phyloP scores from a whole-genome alignment of 495 filamentous ascomycete genomes.

The Aspergillus olivimuriae region DNA sequence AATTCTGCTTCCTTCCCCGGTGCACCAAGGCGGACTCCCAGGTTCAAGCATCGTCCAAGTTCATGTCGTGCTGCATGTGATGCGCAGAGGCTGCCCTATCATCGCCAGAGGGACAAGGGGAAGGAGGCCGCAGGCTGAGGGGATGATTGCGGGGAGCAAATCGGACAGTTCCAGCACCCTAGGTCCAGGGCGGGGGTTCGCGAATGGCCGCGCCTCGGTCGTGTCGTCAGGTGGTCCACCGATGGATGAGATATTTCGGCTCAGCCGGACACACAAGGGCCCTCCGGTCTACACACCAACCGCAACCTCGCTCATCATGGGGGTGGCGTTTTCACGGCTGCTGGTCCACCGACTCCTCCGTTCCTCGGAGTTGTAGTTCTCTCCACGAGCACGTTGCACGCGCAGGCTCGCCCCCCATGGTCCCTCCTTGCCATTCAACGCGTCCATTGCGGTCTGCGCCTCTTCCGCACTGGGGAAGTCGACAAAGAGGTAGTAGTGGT shows the following conservation, averaged over 20 bases:
- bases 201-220: too few species aligned
- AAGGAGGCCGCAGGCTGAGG: too few species aligned
- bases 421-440: conserved; percentile 31
- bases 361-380: conserved; percentile 24
- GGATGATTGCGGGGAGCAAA: too few species aligned
- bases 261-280: too few species aligned
- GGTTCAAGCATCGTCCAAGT: not conserved
- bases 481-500: conserved; percentile 64
- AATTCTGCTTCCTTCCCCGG: not conserved
- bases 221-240: too few species aligned
- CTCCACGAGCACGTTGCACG: conserved; percentile 34
- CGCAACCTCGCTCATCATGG: conserved; percentile 9
- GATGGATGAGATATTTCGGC: too few species aligned
- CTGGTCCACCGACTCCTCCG: conserved; percentile 14
- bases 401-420: conserved; percentile 44
- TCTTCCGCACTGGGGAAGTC: conserved; percentile 53
- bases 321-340: conserved; percentile 6
- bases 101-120: too few species aligned
- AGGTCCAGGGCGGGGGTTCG: too few species aligned
- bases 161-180: too few species aligned
- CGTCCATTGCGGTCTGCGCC: conserved; percentile 42
- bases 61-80: too few species aligned
- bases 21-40: not conserved
- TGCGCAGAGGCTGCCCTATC: too few species aligned
- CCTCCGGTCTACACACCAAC: conserved; percentile 12